Conservation (phyloP, 176 grass and related monocot genomes). For the Paspalum vaginatum region DNA sequence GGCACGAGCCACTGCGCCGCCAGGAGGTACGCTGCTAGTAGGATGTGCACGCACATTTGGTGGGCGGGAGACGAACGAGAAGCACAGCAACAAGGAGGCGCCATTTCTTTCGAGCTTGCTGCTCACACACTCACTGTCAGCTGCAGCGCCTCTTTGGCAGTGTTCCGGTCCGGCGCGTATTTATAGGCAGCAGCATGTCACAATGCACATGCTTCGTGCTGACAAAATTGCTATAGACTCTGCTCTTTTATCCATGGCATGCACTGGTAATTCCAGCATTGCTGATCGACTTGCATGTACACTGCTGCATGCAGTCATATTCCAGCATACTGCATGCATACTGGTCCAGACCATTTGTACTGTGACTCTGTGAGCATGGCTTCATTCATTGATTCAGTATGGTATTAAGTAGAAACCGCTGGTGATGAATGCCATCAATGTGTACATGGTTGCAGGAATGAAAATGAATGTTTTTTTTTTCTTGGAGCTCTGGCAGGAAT, state of each 20-base stretch:
- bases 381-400: conserved; percentile 10
- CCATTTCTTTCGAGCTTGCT: conserved; percentile 38
- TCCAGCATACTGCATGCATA: neutral
- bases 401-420: conserved; percentile 33
- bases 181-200: conserved; percentile 39
- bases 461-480: neutral
- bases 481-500: conserved; percentile 27
- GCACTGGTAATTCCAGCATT: neutral
- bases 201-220: conserved; percentile 15
- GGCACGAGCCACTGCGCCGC: conserved; percentile 25
- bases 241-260: conserved; percentile 1
- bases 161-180: conserved; percentile 25
- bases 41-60: conserved; percentile 38
- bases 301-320: too few relatives aligned
- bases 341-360: neutral
- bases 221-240: neutral
- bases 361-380: neutral
- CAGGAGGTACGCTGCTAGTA: conserved; percentile 19
- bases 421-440: conserved; percentile 31
- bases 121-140: conserved; percentile 12
- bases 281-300: neutral
- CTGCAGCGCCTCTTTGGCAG: neutral
- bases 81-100: neutral
- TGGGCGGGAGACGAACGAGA: neutral
- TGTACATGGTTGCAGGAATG: neutral